phyloP scores from a whole-genome alignment of 169 alveolate genomes.

The Plasmodium relictum region DNA sequence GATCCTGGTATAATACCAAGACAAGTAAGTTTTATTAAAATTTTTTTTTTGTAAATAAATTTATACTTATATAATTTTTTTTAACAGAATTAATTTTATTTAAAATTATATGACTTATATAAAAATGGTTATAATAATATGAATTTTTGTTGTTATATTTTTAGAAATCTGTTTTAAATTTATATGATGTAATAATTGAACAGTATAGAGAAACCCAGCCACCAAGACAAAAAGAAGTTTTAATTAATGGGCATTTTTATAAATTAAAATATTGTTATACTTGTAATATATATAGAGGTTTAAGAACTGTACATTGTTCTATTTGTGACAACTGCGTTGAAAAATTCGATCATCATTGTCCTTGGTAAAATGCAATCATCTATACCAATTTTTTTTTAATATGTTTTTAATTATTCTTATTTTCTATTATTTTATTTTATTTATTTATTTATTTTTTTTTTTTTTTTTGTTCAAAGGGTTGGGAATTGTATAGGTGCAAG shows the following conservation, averaged over 20 bases:
- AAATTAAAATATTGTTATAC: slow-evolving; percentile 90
- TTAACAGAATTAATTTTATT: not conserved
- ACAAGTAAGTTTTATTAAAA: slow-evolving; percentile 36
- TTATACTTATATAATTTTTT: not conserved
- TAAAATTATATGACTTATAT: not conserved
- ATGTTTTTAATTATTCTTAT: not conserved
- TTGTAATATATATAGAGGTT: slow-evolving; percentile 90
- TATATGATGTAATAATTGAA: slow-evolving; percentile 79
- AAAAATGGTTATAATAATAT: not conserved
- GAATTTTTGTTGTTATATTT: not conserved
- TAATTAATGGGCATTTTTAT: slow-evolving; percentile 83
- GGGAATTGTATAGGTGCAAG: slow-evolving; percentile 93
- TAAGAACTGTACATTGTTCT: slow-evolving; percentile 93
- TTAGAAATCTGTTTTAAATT: slow-evolving; percentile 65
- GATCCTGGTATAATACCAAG: slow-evolving; percentile 80
- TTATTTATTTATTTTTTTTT: not conserved
- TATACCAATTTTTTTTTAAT: not conserved
- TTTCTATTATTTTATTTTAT: not conserved
- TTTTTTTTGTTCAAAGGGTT: slow-evolving; percentile 55
- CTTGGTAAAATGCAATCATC: slow-evolving; percentile 83
- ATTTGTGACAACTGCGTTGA: slow-evolving; percentile 93
- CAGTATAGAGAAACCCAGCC: slow-evolving; percentile 82
- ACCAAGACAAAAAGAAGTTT: slow-evolving; percentile 81
- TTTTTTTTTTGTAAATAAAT: not conserved
- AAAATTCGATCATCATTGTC: slow-evolving; percentile 95